Evolutionary conservation across 495 filamentous ascomycete genomes (phyloP).

Genomic region (Hyphodiscus hymeniophilus): DNA sequence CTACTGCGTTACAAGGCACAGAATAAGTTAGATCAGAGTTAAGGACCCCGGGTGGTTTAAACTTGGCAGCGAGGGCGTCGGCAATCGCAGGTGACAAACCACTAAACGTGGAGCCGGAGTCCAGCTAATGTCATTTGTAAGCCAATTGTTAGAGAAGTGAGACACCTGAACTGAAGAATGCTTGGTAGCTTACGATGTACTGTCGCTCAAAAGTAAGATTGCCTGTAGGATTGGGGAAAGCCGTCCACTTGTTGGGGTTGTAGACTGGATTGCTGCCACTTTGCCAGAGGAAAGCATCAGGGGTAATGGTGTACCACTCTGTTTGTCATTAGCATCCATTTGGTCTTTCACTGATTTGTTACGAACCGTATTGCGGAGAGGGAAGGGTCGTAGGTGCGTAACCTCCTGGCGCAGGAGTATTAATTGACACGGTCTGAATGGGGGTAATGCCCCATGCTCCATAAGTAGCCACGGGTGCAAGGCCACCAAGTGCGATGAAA

Average conservation of each 20-base stretch:
- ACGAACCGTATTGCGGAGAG: not conserved
- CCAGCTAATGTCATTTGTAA: not conserved
- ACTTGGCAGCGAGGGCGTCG: not conserved
- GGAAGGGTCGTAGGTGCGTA: not conserved
- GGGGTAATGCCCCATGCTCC: not conserved
- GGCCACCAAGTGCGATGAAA: not conserved
- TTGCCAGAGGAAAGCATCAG: not conserved
- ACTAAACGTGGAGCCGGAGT: not conserved
- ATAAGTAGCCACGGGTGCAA: not conserved
- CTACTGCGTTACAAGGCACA: not conserved
- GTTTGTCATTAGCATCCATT: not conserved
- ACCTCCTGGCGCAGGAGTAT: not conserved
- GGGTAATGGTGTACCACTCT: not conserved
- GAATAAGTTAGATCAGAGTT: not conserved
- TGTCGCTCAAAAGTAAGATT: not conserved
- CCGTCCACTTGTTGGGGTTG: not conserved
- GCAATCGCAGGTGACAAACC: not conserved
- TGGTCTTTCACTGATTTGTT: not conserved
- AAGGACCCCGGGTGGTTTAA: not conserved
- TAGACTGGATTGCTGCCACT: not conserved
- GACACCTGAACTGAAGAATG: too few relatives aligned
- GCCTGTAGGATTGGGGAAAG: not conserved
- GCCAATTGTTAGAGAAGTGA: too few relatives aligned
- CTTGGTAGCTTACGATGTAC: too few relatives aligned
- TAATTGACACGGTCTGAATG: not conserved